These are phyloP conservation scores for Arabis hirsuta DNA, from an alignment of 345 rosid species.

Conservation along the genomic window DNA sequence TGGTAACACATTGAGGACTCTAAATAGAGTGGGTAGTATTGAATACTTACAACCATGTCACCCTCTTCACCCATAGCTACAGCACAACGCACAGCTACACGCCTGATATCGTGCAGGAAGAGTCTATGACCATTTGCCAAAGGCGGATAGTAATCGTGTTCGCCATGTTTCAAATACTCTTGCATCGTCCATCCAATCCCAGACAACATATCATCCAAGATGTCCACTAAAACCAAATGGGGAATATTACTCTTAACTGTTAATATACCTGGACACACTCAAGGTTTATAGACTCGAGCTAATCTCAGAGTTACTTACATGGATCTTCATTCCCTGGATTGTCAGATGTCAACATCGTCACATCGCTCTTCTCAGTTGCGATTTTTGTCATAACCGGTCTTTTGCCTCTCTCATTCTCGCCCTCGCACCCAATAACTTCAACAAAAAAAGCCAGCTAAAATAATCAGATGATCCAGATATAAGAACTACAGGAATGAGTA, in stretches of 20 bases:
- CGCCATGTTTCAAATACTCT: constrained; percentile 86
- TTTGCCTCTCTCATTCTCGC: constrained; percentile 83
- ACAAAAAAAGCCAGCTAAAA: not conserved
- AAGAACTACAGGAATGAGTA: not conserved
- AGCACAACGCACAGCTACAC: constrained; percentile 93
- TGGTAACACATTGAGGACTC: not conserved
- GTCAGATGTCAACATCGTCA: constrained; percentile 90
- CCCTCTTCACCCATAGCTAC: constrained; percentile 99
- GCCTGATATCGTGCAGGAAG: constrained; percentile 86
- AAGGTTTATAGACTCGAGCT: constrained; percentile 10
- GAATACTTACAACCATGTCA: constrained; percentile 87
- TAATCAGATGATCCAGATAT: constrained; percentile 14
- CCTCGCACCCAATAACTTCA: constrained; percentile 81
- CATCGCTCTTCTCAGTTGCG: constrained; percentile 88
- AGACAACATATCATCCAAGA: constrained; percentile 92
- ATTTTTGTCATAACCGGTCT: constrained; percentile 89
- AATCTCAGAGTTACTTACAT: constrained; percentile 49
- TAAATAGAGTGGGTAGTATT: constrained; percentile 1
- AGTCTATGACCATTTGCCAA: constrained; percentile 88
- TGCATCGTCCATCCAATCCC: constrained; percentile 97
- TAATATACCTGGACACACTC: constrained; percentile 9
- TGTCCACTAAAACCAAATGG: constrained; percentile 72
- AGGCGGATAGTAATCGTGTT: constrained; percentile 89
- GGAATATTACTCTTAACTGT: constrained; percentile 5
- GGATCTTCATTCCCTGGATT: constrained; percentile 92